Conservation (phyloP, 805 yeast species). For the Barnettozyma californica region DNA sequence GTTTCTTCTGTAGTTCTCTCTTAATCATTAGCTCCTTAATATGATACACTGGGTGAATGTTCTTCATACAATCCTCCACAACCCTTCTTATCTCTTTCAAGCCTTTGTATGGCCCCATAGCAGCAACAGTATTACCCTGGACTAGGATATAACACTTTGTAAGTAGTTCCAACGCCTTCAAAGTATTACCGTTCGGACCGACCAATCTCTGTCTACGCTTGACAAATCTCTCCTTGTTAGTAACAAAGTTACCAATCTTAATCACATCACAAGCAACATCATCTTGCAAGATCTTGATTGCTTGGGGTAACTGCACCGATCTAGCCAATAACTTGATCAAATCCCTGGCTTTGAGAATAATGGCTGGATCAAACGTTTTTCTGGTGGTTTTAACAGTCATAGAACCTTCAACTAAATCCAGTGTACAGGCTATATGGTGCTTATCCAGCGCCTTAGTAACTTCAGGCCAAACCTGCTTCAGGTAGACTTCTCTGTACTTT, state of each 20-base stretch:
- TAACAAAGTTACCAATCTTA: conserved; percentile 84
- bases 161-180: conserved; percentile 88
- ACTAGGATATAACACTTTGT: conserved; percentile 95
- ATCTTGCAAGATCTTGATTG: conserved; percentile 84
- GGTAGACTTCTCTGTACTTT: conserved; percentile 87
- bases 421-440: conserved; percentile 72
- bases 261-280: conserved; percentile 94
- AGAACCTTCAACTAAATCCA: conserved; percentile 92
- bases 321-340: conserved; percentile 88
- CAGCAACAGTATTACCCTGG: conserved; percentile 95
- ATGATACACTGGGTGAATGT: conserved; percentile 95
- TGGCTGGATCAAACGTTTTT: conserved; percentile 93
- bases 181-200: conserved; percentile 95
- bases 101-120: conserved; percentile 95
- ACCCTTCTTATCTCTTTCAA: conserved; percentile 87
- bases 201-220: conserved; percentile 94
- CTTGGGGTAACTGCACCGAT: conserved; percentile 96
- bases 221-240: conserved; percentile 88
- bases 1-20: conserved; percentile 89
- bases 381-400: conserved; percentile 96
- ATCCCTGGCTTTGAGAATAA: conserved; percentile 90
- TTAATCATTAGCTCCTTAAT: conserved; percentile 97
- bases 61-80: conserved; percentile 96
- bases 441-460: conserved; percentile 75
- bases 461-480: conserved; percentile 89